Percentiles rank a stretch among this genome's conserved stretches.
phyloP scores from a whole-genome alignment of 192 early-diverging fungal species.

The Coemansia interrupta region DNA sequence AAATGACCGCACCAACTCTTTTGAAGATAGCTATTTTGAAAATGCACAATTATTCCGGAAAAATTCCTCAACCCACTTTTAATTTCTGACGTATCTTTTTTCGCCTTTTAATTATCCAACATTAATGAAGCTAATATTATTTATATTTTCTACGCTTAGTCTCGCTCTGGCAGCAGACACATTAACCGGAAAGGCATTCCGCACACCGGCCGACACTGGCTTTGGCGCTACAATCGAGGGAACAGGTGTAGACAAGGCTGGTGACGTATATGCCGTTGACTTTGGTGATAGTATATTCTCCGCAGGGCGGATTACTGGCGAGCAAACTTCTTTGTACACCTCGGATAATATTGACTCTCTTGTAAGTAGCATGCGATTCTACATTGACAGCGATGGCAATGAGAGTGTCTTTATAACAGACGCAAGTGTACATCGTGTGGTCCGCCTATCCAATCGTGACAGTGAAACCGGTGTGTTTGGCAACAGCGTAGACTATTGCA shows the following conservation, averaged over 20 bases:
- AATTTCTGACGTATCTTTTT: background rate
- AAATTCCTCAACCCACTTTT: too few relatives aligned
- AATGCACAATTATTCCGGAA: too few relatives aligned
- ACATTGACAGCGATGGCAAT: background rate
- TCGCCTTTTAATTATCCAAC: background rate
- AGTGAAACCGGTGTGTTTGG: slow-evolving; percentile 3
- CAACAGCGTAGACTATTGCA: slow-evolving; percentile 25
- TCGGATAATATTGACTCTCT: background rate
- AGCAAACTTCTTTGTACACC: slow-evolving; percentile 2
- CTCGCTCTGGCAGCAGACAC: slow-evolving; percentile 5
- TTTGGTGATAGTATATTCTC: background rate
- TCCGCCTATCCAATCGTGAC: slow-evolving; percentile 3
- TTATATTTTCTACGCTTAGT: background rate
- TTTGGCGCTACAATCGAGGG: slow-evolving; percentile 10
- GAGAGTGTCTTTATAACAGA: slow-evolving; percentile 5
- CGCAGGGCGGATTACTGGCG: background rate
- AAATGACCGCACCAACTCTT: too few relatives aligned
- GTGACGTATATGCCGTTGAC: slow-evolving; percentile 5
- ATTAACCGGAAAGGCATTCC: background rate
- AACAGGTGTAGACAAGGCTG: slow-evolving; percentile 4
- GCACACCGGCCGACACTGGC: background rate
- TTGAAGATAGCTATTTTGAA: too few relatives aligned
- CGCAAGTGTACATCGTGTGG: slow-evolving; percentile 1
- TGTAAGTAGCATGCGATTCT: slow-evolving; percentile 8
- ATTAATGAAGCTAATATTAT: background rate